phyloP scores from a whole-genome alignment of 768 basidiomycete species.

The Tylopilus intermedius region DNA sequence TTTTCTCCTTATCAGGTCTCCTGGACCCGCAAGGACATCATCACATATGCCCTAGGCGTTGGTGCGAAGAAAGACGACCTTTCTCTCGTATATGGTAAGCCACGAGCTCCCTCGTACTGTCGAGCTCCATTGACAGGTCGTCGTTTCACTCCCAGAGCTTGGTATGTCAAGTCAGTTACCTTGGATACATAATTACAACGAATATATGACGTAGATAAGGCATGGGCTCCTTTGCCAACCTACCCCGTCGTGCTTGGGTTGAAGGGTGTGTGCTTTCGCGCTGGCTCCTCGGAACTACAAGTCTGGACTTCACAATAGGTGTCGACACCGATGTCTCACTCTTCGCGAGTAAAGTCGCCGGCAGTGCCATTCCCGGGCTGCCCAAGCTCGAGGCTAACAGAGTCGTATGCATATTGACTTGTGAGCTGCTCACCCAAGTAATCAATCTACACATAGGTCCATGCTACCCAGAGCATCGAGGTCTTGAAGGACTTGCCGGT shows the following conservation, averaged over 20 bases:
- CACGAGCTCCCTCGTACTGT: neutral
- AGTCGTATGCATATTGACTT: conserved; percentile 42
- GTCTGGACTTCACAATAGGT: conserved; percentile 29
- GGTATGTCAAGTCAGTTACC: conserved; percentile 30
- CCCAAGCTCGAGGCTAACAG: conserved; percentile 68
- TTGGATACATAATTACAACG: neutral
- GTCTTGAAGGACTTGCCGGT: conserved; percentile 72
- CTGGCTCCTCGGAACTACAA: neutral
- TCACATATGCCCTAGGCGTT: conserved; percentile 75
- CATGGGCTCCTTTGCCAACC: conserved; percentile 76
- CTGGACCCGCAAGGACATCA: conserved; percentile 81
- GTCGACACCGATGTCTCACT: conserved; percentile 61
- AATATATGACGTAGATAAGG: conserved; percentile 41
- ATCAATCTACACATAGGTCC: conserved; percentile 44
- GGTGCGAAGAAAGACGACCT: conserved; percentile 76
- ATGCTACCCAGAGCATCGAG: conserved; percentile 76
- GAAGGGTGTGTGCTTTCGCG: conserved; percentile 43
- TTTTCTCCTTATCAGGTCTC: conserved; percentile 45
- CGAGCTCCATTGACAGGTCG: neutral
- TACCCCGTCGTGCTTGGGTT: conserved; percentile 77
- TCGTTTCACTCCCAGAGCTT: conserved; percentile 38
- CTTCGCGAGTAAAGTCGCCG: conserved; percentile 49
- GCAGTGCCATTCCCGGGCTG: conserved; percentile 52
- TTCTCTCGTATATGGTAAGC: conserved; percentile 65
- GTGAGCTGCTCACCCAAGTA: neutral